Evolutionary conservation across 257 asterid genomes (phyloP).

Genomic region (Penstemon newberryi): DNA sequence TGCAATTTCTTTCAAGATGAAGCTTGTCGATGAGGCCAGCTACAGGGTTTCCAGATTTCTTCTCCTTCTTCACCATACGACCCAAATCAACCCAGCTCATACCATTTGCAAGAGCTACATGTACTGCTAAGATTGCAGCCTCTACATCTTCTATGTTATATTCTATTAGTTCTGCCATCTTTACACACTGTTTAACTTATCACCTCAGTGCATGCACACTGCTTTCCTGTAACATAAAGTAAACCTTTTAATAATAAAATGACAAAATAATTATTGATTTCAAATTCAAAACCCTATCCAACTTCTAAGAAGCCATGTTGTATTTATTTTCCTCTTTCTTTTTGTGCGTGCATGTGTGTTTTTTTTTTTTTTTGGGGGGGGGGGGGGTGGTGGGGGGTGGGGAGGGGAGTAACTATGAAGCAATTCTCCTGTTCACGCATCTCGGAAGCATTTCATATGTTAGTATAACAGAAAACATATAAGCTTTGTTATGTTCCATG

Average conservation of each 20-base stretch:
- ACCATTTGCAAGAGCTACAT: constrained; percentile 96
- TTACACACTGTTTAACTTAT: constrained; percentile 74
- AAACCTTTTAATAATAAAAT: constrained; percentile 21
- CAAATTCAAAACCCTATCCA: not conserved
- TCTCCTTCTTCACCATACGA: constrained; percentile 98
- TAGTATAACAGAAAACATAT: constrained; percentile 8
- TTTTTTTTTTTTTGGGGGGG: not conserved
- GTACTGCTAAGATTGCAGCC: constrained; percentile 91
- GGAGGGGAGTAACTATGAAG: not conserved
- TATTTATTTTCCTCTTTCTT: not conserved
- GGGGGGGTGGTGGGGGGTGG: not conserved
- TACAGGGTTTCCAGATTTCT: constrained; percentile 93
- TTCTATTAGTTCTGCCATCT: constrained; percentile 85
- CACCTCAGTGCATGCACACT: constrained; percentile 78
- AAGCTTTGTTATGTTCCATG: not conserved
- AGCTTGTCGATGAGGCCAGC: constrained; percentile 95
- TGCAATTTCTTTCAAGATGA: constrained; percentile 84
- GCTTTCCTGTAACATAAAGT: constrained; percentile 65
- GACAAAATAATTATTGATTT: not conserved
- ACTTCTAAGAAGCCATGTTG: not conserved
- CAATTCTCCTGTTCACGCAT: not conserved
- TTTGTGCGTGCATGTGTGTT: not conserved
- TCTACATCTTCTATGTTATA: constrained; percentile 93
- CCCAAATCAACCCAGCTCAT: constrained; percentile 98
- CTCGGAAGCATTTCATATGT: constrained; percentile 18